Conservation (phyloP, 352 stramenopile genomes). For the Phytophthora crassamura region DNA sequence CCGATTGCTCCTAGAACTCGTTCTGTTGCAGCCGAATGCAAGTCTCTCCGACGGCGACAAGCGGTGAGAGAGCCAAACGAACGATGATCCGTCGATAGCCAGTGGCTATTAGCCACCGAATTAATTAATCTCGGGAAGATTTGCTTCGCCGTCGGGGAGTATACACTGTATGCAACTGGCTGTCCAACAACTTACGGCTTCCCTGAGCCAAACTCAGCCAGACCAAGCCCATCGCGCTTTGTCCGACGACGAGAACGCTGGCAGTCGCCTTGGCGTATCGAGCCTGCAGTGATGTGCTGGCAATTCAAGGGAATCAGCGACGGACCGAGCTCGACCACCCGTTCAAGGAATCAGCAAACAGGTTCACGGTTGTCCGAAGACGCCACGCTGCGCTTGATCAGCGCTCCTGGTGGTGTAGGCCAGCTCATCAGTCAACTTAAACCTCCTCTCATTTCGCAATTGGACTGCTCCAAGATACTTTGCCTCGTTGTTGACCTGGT, state of each 20-base stretch:
- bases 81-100: too few relatives aligned
- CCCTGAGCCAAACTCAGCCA: too few relatives aligned
- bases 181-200: too few relatives aligned
- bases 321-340: constrained; percentile 8
- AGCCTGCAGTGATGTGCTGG: constrained; percentile 1
- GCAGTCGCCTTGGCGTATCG: neutral
- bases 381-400: too few relatives aligned
- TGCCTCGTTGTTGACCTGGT: neutral
- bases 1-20: too few relatives aligned
- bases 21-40: too few relatives aligned
- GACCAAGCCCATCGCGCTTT: constrained; percentile 20
- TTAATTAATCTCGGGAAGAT: too few relatives aligned
- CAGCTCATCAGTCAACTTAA: neutral
- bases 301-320: constrained; percentile 11
- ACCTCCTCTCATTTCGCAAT: constrained; percentile 24
- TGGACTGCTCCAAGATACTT: constrained; percentile 12
- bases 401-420: constrained; percentile 15
- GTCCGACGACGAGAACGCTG: constrained; percentile 27
- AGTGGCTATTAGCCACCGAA: too few relatives aligned
- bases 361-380: constrained; percentile 26
- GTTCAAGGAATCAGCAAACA: constrained; percentile 20
- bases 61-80: too few relatives aligned
- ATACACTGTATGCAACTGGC: too few relatives aligned
- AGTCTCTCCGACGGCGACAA: too few relatives aligned
- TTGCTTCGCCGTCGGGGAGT: constrained; percentile 15